Conservation (phyloP, 179 eudicot genomes). For the Silene vulgaris region DNA sequence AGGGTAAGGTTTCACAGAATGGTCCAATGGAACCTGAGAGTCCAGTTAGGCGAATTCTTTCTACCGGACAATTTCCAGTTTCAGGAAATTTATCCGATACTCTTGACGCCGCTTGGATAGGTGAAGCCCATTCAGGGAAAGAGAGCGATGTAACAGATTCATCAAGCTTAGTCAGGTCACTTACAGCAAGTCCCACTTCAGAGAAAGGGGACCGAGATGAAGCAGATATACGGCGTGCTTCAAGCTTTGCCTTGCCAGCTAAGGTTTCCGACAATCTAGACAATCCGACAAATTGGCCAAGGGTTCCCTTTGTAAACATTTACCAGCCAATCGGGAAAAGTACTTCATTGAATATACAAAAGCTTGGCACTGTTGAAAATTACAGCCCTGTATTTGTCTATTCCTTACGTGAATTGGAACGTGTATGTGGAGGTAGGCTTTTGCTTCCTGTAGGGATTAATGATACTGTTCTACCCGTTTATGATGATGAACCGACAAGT, state of each 20-base stretch:
- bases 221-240: conserved; percentile 26
- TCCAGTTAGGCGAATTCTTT: conserved; percentile 39
- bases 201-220: conserved; percentile 35
- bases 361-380: conserved; percentile 47
- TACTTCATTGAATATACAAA: conserved; percentile 36
- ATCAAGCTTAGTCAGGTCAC: conserved; percentile 27
- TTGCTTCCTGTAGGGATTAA: conserved; percentile 57
- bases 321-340: conserved; percentile 44
- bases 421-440: conserved; percentile 59
- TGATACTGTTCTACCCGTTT: conserved; percentile 58
- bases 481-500: conserved; percentile 83
- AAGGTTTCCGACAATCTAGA: conserved; percentile 38
- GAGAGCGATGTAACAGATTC: conserved; percentile 29
- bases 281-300: conserved; percentile 44
- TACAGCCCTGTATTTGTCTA: conserved; percentile 66
- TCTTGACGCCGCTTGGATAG: conserved; percentile 77
- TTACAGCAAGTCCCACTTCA: conserved; percentile 21
- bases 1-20: conserved; percentile 17
- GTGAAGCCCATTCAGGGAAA: conserved; percentile 41
- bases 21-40: conserved; percentile 25
- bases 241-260: conserved; percentile 31
- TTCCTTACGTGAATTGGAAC: conserved; percentile 51
- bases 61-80: conserved; percentile 52
- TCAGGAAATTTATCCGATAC: conserved; percentile 56
- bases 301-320: conserved; percentile 49